These are phyloP conservation scores for Oenanthe javanica DNA, from an alignment of 140 eudicot genomes.

Conservation along the genomic window DNA sequence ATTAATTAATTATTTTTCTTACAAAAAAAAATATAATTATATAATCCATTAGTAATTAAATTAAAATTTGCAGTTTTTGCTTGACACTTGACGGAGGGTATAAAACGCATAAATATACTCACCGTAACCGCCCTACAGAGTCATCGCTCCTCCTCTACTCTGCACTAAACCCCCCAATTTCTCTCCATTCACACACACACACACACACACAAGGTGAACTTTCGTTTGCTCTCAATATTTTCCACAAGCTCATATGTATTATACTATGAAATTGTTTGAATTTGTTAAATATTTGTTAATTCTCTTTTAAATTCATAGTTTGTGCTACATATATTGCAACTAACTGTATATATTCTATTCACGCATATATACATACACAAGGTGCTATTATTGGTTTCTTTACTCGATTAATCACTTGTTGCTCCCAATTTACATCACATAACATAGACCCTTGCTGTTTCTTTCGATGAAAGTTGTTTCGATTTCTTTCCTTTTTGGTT, in stretches of 20 bases:
- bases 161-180: too few species aligned
- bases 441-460: neutral
- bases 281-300: neutral
- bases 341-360: neutral
- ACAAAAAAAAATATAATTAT: too few species aligned
- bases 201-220: neutral
- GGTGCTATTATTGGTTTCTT: neutral
- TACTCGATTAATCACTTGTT: too few species aligned
- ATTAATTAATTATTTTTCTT: too few species aligned
- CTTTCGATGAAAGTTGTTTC: neutral
- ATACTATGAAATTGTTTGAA: too few species aligned
- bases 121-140: neutral
- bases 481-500: neutral
- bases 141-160: too few species aligned
- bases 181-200: too few species aligned
- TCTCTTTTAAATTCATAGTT: neutral
- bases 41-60: too few species aligned
- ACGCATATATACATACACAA: neutral
- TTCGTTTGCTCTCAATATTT: neutral
- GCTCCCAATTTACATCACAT: too few species aligned
- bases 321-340: neutral
- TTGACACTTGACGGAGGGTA: neutral
- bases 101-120: neutral
- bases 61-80: neutral
- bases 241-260: neutral